Base-by-base conservation (phyloP, 257 asterid genomes). In the Rehmannia glutinosa region DNA sequence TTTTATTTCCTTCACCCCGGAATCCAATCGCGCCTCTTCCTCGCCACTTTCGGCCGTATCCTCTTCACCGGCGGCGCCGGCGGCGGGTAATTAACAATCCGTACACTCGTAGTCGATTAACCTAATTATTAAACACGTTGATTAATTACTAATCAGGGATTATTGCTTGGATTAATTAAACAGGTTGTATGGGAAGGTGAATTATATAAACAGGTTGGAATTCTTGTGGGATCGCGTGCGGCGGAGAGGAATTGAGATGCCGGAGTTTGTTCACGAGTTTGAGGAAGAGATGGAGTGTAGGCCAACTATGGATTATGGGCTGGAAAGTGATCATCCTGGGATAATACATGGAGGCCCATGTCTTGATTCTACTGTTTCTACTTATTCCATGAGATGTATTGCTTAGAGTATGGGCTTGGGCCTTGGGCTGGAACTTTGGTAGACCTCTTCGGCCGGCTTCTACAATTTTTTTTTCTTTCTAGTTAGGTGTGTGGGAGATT, bases 251-350 rank as follows among this genome's bases (percentile, higher is more conserved):
- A 58, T 86, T 0, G 87, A 89, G 75, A 75, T 91, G 50, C 98
- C 98, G 17, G 96, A 87, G 55, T 87, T 87, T 4, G 98, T 91
- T 70, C 74, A 78, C 63, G 96, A 89, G 15, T 78, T 82, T 21
- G 98, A 91, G 11, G 89, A 87, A 20, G 85, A 82, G 60, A 69
- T 87, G 69, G 96, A 89, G 73, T 61, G 62, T 21, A 71, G 83
- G 1, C 79, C 86, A 43, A 77, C 68, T 10, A 55, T 83, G 46
- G 90, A 87, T 52, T 87, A 84, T 24, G 96, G 96, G 30, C 42
- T 87, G 54, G 98, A 92, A 80, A 86, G 96, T 59, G 97, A 90
- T 66, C 96, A 87, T 42, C 96, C 95, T 0, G 74, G 95, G n/a
- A 49, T 68, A 0, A 16, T 38, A 1, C 73, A 69, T 32, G 59